Evolutionary conservation across 371 early-diverging fungal genomes (phyloP).

Genomic region (Amoeboradix gromovi): DNA sequence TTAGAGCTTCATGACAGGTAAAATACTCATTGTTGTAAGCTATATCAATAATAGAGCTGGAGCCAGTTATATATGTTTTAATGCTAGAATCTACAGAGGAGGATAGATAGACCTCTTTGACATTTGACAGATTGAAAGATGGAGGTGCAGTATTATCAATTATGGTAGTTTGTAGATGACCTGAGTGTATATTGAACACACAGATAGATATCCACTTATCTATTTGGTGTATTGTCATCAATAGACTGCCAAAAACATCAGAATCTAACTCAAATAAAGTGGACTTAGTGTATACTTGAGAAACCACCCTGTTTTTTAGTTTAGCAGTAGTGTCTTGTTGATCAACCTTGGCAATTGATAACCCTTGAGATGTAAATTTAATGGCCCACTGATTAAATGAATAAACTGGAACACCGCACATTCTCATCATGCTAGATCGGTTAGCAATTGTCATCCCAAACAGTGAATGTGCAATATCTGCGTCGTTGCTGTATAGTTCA

Average conservation of each 20-base stretch:
- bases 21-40: too few species aligned
- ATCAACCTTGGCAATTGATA: constrained; percentile 91
- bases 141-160: too few species aligned
- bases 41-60: too few species aligned
- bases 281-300: background rate
- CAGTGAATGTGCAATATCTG: constrained; percentile 79
- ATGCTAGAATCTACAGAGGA: too few species aligned
- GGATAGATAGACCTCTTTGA: too few species aligned
- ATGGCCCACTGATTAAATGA: constrained; percentile 85
- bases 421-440: constrained; percentile 92
- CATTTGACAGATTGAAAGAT: too few species aligned
- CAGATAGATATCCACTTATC: too few species aligned
- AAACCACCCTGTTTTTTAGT: constrained; percentile 49
- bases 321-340: constrained; percentile 90
- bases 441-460: constrained; percentile 92
- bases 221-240: too few species aligned
- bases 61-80: too few species aligned
- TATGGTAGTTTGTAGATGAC: too few species aligned
- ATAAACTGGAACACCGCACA: constrained; percentile 95
- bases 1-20: too few species aligned
- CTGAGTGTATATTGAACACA: too few species aligned
- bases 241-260: constrained; percentile 1
- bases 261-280: constrained; percentile 1
- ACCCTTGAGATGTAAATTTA: constrained; percentile 83
- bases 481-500: constrained; percentile 97